Conservation (phyloP, 1,139 yeast genomes). For the Hanseniaspora gamundiae region DNA sequence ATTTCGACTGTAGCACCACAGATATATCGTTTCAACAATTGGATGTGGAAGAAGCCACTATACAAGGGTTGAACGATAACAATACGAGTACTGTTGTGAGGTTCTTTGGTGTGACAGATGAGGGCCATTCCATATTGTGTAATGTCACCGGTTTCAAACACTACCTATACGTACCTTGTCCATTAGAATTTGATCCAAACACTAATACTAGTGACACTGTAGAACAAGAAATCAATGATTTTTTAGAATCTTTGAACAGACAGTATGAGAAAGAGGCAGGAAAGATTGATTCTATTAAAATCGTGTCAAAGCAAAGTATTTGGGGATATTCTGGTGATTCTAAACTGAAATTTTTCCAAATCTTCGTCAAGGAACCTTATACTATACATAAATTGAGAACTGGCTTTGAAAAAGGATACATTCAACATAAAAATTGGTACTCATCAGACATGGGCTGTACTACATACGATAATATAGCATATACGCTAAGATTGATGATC, state of each 20-base stretch:
- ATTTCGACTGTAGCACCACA: constrained; percentile 33
- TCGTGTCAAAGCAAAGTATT: constrained; percentile 65
- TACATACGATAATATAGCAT: constrained; percentile 84
- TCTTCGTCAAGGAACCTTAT: constrained; percentile 53
- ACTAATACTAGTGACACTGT: constrained; percentile 44
- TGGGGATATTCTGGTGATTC: constrained; percentile 87
- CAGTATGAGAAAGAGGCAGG: constrained; percentile 28
- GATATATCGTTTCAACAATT: constrained; percentile 80
- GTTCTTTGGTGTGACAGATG: constrained; percentile 83
- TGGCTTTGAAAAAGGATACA: constrained; percentile 74
- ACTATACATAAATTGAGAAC: constrained; percentile 57
- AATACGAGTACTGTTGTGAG: constrained; percentile 47
- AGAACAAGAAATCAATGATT: constrained; percentile 37
- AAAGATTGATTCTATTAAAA: constrained; percentile 44
- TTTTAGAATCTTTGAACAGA: constrained; percentile 38
- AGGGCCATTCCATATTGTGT: constrained; percentile 82
- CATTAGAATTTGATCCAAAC: constrained; percentile 34
- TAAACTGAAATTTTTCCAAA: constrained; percentile 68
- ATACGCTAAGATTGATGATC: constrained; percentile 74
- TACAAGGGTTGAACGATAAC: constrained; percentile 31
- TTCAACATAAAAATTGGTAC: constrained; percentile 53
- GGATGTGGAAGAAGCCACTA: constrained; percentile 77
- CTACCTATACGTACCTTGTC: constrained; percentile 87
- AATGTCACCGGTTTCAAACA: constrained; percentile 82
- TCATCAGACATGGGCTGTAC: constrained; percentile 45